Base-by-base conservation (phyloP, 2,329 filamentous ascomycete genomes). In the Byssochlamys sp. region DNA sequence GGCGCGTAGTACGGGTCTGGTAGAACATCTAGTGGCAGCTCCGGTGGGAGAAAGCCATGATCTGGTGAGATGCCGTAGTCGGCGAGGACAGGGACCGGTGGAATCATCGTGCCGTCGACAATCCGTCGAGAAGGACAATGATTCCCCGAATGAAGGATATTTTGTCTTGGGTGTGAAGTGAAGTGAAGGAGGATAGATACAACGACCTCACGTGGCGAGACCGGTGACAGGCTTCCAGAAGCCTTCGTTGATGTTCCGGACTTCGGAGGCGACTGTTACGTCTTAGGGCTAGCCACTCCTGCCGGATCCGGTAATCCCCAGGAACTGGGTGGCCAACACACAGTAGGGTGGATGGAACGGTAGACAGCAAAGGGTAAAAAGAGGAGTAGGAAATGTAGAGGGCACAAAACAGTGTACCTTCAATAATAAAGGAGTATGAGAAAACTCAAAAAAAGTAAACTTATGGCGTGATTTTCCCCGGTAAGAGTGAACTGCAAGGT, bases 1-100 rank as follows among this genome's bases (percentile, higher is more conserved):
- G 90, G 90, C 73, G 89, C 86, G 75, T 97, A 99, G 78, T 96
- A 97, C 2, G 88, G 83, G 69, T 96, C 89, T 9, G 91, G 88
- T 12, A 99, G 84, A 57, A 84, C 78, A 60, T 89, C 85, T 61
- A 97, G 79, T 49, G 94, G 94, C 35, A 88, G 77, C 62, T 90
- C 85, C 61, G 88, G 80, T 1, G 94, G 91, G 56, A 99, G 83
- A 77, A 99, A 99, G 67, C 94, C 94, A 75, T 90, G 84, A 58
- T 84, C 66, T 10, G 74, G 68, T 27, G 77, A 77, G 56, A 79
- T 71, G 75, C 88, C 89, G 76, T 95, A 95, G 73, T 95, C 87
- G 71, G 84, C 81, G 58, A 89, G 81, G 52, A 66, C 67, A 7
- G 77, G 77, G 24, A 79, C 66, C 4, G 77, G 75, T 59, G 76